Conservation (phyloP, 208 protist genomes). For the Acanthamoeba royreba region DNA sequence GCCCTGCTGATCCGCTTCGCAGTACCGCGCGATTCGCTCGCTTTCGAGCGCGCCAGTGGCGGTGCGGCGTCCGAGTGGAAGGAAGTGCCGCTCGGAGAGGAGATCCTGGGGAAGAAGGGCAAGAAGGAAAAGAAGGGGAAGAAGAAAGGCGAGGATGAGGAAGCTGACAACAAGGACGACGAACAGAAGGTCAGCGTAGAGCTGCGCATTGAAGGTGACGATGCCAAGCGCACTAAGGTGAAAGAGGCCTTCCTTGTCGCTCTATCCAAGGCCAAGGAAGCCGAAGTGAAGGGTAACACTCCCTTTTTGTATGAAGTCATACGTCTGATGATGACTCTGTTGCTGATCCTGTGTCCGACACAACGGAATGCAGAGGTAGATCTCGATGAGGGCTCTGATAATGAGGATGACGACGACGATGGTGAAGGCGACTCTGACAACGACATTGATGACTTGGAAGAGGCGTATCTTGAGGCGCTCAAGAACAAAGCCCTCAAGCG, state of each 20-base stretch:
- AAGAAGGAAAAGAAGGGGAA: neutral
- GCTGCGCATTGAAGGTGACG: neutral
- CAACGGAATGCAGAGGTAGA: neutral
- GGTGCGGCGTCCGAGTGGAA: neutral
- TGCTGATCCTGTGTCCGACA: neutral
- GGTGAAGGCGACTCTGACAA: neutral
- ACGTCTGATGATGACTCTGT: neutral
- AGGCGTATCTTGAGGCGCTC: neutral
- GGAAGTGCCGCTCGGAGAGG: neutral
- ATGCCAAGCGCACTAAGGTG: neutral
- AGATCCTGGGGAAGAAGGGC: neutral
- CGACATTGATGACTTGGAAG: neutral
- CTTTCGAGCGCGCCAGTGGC: neutral
- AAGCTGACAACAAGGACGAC: neutral
- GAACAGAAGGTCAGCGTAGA: neutral
- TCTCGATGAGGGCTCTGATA: neutral
- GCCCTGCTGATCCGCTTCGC: neutral
- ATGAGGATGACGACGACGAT: neutral
- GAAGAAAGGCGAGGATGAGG: neutral
- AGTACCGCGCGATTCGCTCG: neutral
- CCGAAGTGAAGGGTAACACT: neutral
- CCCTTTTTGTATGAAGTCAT: neutral
- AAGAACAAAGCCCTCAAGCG: constrained; percentile 27
- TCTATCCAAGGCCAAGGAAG: neutral
- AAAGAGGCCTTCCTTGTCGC: neutral